A percentile compares a stretch with the other conserved stretches of the same genome.
Conservation (phyloP, 345 rosid species). For the Reutealis trisperma region DNA sequence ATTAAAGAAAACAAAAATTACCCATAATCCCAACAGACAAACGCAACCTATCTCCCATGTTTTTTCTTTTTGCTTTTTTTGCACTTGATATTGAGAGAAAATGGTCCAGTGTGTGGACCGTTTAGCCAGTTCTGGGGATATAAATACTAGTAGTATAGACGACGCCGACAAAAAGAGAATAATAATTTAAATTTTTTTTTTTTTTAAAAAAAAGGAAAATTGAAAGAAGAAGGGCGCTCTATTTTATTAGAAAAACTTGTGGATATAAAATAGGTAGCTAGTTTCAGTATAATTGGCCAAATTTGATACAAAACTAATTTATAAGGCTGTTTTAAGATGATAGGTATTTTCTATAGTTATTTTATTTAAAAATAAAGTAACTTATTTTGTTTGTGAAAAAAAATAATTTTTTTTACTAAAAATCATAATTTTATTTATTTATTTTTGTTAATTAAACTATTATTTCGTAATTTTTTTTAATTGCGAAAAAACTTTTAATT, state of each 20-base stretch:
- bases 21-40: slow-evolving; percentile 71
- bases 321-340: neutral
- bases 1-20: slow-evolving; percentile 8
- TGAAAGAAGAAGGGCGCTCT: slow-evolving; percentile 22
- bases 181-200: neutral
- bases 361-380: too few relatives aligned
- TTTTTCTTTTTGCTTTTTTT: slow-evolving; percentile 13
- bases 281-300: slow-evolving; percentile 9
- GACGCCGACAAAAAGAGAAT: slow-evolving; percentile 22
- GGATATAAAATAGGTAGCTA: slow-evolving; percentile 20
- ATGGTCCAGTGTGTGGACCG: slow-evolving; percentile 19
- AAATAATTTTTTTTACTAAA: too few relatives aligned
- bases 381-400: too few relatives aligned
- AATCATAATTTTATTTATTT: too few relatives aligned
- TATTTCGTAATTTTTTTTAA: too few relatives aligned
- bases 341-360: too few relatives aligned
- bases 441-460: too few relatives aligned
- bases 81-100: slow-evolving; percentile 17
- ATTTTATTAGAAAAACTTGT: slow-evolving; percentile 26
- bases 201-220: neutral
- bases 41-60: slow-evolving; percentile 60
- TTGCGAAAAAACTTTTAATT: too few relatives aligned
- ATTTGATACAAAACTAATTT: neutral
- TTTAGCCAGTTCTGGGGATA: slow-evolving; percentile 22
- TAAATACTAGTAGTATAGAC: slow-evolving; percentile 26